Conservation (phyloP, 1,284 basidiomycete genomes). For the Entoloma clypeatum region DNA sequence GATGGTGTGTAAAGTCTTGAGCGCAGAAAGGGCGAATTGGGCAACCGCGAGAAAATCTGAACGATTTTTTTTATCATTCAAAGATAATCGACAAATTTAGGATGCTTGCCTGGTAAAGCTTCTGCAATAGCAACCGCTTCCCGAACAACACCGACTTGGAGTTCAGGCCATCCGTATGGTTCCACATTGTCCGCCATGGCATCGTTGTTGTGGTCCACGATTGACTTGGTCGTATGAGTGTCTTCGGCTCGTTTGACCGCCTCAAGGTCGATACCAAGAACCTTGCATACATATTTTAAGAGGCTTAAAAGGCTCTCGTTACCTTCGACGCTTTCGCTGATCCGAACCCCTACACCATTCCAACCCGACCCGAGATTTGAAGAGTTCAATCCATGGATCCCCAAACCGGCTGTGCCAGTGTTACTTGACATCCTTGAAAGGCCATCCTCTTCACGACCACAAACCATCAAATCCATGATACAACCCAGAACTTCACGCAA, state of each 20-base stretch:
- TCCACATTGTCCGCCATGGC: slow-evolving; percentile 38
- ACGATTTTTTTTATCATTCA: slow-evolving; percentile 9
- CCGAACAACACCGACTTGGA: slow-evolving; percentile 87
- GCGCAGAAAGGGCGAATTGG: slow-evolving; percentile 73
- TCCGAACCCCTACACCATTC: slow-evolving; percentile 62
- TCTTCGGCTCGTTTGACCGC: slow-evolving; percentile 50
- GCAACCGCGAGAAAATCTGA: slow-evolving; percentile 74
- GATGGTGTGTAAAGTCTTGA: slow-evolving; percentile 65
- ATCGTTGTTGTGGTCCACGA: slow-evolving; percentile 36
- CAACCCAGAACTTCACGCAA: slow-evolving; percentile 82
- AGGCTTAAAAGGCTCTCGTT: slow-evolving; percentile 76
- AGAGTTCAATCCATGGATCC: slow-evolving; percentile 38
- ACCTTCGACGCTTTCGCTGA: slow-evolving; percentile 70
- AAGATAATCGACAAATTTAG: slow-evolving; percentile 1
- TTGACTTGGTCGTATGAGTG: slow-evolving; percentile 22
- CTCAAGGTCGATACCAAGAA: slow-evolving; percentile 77
- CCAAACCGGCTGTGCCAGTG: slow-evolving; percentile 44
- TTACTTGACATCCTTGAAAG: slow-evolving; percentile 38
- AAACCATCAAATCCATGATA: slow-evolving; percentile 76
- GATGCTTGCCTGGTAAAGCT: slow-evolving; percentile 81
- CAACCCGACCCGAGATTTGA: slow-evolving; percentile 30
- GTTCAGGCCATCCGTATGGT: slow-evolving; percentile 87
- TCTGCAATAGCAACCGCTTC: slow-evolving; percentile 91
- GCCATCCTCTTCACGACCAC: slow-evolving; percentile 66
- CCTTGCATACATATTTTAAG: slow-evolving; percentile 68